These are phyloP conservation scores for Citrus cavaleriei DNA, from an alignment of 345 rosid species.

Conservation along the genomic window DNA sequence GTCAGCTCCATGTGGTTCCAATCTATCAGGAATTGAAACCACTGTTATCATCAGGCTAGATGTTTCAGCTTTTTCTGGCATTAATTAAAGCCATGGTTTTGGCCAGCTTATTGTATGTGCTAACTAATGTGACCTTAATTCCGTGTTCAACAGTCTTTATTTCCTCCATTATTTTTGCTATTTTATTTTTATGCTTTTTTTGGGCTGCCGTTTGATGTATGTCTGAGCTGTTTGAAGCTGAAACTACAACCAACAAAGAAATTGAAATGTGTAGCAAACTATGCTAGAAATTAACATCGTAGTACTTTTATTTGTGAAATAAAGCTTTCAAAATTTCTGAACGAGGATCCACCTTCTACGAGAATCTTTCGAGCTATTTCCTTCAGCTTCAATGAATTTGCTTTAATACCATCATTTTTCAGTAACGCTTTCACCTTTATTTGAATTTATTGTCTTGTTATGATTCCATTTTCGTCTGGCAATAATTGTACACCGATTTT, in stretches of 20 bases:
- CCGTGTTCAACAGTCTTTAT: slow-evolving; percentile 23
- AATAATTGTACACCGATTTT: not conserved
- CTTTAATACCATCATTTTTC: slow-evolving; percentile 5
- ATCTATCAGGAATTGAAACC: slow-evolving; percentile 23
- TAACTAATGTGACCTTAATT: slow-evolving; percentile 35
- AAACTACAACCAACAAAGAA: no score
- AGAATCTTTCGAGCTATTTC: slow-evolving; percentile 23
- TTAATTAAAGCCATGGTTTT: slow-evolving; percentile 13
- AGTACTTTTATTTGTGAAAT: not conserved
- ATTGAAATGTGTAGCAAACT: no score
- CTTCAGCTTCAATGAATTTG: slow-evolving; percentile 18
- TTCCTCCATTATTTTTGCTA: not conserved
- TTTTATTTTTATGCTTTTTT: no score
- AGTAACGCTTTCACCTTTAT: slow-evolving; percentile 18
- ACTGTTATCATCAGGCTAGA: slow-evolving; percentile 1
- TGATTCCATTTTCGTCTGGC: slow-evolving; percentile 22
- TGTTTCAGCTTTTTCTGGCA: not conserved
- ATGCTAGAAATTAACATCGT: not conserved
- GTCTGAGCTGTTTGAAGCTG: no score
- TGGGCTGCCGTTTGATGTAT: not conserved
- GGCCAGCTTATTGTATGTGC: slow-evolving; percentile 13
- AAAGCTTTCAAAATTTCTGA: slow-evolving; percentile 22
- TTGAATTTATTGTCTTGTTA: slow-evolving; percentile 21
- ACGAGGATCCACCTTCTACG: slow-evolving; percentile 29
- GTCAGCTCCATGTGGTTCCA: not conserved